phyloP scores from a whole-genome alignment of 257 asterid species.

The Solanum sejunctum region DNA sequence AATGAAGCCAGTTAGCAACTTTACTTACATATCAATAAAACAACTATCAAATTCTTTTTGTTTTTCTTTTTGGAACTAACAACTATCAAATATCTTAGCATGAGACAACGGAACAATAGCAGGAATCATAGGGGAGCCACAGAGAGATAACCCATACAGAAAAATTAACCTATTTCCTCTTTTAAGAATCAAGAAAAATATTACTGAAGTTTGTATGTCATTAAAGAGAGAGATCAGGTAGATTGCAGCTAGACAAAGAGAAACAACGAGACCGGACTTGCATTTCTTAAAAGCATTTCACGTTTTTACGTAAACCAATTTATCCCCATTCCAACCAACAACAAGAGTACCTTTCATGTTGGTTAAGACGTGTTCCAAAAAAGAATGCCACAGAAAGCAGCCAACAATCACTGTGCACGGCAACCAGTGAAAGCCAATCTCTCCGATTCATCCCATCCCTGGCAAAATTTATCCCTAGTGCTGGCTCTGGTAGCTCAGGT shows the following conservation, averaged over 20 bases:
- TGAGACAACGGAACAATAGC: background rate
- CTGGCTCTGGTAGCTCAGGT: constrained; percentile 96
- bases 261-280: background rate
- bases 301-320: background rate
- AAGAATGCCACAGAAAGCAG: constrained; percentile 87
- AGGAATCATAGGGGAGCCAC: background rate
- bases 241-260: background rate
- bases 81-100: background rate
- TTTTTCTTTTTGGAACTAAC: background rate
- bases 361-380: constrained; percentile 79
- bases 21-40: background rate
- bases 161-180: background rate
- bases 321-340: background rate
- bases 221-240: background rate
- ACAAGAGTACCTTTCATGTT: constrained; percentile 54
- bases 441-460: constrained; percentile 85
- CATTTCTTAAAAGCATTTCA: background rate
- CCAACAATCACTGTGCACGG: constrained; percentile 96
- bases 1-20: background rate
- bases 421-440: constrained; percentile 90
- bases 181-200: background rate
- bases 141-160: background rate
- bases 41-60: background rate
- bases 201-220: background rate
- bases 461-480: constrained; percentile 87